Percentiles rank a stretch among this genome's conserved stretches.
phyloP scores from a whole-genome alignment of 2,329 filamentous ascomycete genomes.

The Fusarium oligoseptatum region DNA sequence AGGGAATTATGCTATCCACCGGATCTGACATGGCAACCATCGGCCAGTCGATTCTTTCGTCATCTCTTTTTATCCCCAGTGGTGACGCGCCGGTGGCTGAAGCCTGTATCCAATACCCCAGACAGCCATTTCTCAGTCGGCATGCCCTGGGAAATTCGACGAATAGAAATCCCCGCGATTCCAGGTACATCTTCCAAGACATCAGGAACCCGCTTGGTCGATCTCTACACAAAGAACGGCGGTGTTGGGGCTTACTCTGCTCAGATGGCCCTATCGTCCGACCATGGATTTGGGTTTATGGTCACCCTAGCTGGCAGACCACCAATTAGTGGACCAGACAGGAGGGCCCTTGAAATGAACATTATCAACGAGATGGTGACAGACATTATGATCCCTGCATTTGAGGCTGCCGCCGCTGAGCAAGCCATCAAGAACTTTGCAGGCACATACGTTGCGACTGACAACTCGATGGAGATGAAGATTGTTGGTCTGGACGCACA shows the following conservation, averaged over 20 bases:
- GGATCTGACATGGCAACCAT: constrained; percentile 7
- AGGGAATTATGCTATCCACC: constrained; percentile 20
- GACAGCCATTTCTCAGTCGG: constrained; percentile 8
- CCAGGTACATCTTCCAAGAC: background rate
- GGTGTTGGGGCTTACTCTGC: constrained; percentile 2
- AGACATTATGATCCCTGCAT: background rate
- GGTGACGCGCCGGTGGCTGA: constrained; percentile 12
- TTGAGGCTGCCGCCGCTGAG: background rate
- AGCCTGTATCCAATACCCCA: constrained; percentile 11
- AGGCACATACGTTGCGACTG: background rate
- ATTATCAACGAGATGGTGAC: constrained; percentile 2
- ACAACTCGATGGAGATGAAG: background rate
- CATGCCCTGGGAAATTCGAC: constrained; percentile 27
- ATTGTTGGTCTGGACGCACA: background rate
- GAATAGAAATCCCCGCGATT: background rate
- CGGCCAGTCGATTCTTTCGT: constrained; percentile 15
- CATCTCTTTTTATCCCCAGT: background rate
- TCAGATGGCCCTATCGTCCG: background rate
- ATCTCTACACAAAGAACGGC: constrained; percentile 22
- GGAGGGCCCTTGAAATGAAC: background rate
- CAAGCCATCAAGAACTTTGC: background rate
- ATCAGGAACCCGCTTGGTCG: background rate
- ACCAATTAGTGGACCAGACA: background rate
- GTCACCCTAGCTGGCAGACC: background rate
- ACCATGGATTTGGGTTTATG: constrained; percentile 3